Evolutionary conservation across 371 early-diverging fungal species (phyloP), one percentile per base, ranked within the genome.

Genomic region (Saksenaea vasiformis): DNA sequence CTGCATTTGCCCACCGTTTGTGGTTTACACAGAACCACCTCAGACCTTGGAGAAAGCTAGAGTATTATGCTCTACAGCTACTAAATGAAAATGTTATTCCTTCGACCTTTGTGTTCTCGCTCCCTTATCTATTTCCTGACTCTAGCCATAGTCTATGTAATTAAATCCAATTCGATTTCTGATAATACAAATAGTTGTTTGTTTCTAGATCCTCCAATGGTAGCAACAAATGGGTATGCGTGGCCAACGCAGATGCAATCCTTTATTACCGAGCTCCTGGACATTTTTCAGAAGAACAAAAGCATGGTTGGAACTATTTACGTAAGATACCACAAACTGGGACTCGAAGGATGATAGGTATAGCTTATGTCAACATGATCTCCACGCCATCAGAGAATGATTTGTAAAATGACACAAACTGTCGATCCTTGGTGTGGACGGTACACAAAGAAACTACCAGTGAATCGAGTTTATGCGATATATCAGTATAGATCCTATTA

Each of bases 1-100:
- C 35, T 79, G 76, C 58, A 65, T 79, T 9, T 72, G 68, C 31
- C 79, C 79, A 13, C 79, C 79, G 10, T 74, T 79, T 43, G 67
- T 72, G 36, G 63, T 68, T 19, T 67, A 70, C 38, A 64, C 65
- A 22, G 55, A 74, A 26, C 56, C 56, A 26, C 55, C 65, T 0
- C 68, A 65, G 22, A 51, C 70, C n/a, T 60, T 78, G 53, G 75
- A 72, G 37, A 78, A 78, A 39, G 73, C 73, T 8, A 55, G 71
- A 56, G 78, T 78, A n/a, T 58, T 77, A 17, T 77, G 77, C 53
- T 60, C 44, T 44, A 58, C 67, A 0, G 22, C 10, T 10, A 22
- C 10, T 22, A 10, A 47, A 47, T 22, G 51, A 47, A 19, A 47
- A 5, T 41, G 39, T 15, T 38, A 27, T 56, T 26, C 36, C 56